Evolutionary conservation across 352 stramenopile genomes (phyloP).

Genomic region (Globisporangium acanthophoron): DNA sequence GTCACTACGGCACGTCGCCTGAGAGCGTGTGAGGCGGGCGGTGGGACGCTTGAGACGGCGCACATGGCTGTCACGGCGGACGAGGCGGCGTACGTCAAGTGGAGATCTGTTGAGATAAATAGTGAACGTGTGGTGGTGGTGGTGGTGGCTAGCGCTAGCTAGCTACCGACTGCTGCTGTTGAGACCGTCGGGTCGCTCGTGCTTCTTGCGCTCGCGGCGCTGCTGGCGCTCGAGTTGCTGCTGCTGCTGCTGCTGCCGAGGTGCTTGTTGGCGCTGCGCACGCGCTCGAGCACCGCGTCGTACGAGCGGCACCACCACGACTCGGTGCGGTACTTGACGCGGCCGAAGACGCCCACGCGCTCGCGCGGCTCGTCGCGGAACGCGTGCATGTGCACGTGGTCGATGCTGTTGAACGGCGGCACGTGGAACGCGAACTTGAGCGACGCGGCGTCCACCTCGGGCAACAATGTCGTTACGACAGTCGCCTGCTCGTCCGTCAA

Average conservation of each 20-base stretch:
- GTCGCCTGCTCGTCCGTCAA: neutral
- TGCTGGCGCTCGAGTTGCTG: conserved; percentile 5
- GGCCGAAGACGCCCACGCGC: conserved; percentile 45
- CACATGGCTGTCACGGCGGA: neutral
- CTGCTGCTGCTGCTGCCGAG: conserved; percentile 4
- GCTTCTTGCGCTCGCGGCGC: too few relatives aligned
- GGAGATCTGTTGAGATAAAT: neutral
- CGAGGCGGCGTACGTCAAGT: neutral
- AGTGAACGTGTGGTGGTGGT: neutral
- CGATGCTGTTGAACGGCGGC: conserved; percentile 85
- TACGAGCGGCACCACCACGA: conserved; percentile 83
- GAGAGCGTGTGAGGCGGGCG: conserved; percentile 2
- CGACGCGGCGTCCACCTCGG: too few relatives aligned
- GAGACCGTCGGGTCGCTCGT: neutral
- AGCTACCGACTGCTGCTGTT: neutral
- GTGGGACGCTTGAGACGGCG: neutral
- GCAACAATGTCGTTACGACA: too few relatives aligned
- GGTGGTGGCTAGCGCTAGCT: neutral
- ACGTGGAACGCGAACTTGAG: conserved; percentile 31
- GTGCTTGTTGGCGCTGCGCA: conserved; percentile 17
- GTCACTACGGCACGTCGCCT: conserved; percentile 14
- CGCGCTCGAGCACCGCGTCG: conserved; percentile 49
- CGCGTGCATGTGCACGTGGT: conserved; percentile 88
- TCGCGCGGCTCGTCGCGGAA: conserved; percentile 33
- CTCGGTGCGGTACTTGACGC: conserved; percentile 77